Evolutionary conservation across 306 rosid species (phyloP), one percentile per base, ranked within the genome.

Genomic region (Begonia loranthoides): DNA sequence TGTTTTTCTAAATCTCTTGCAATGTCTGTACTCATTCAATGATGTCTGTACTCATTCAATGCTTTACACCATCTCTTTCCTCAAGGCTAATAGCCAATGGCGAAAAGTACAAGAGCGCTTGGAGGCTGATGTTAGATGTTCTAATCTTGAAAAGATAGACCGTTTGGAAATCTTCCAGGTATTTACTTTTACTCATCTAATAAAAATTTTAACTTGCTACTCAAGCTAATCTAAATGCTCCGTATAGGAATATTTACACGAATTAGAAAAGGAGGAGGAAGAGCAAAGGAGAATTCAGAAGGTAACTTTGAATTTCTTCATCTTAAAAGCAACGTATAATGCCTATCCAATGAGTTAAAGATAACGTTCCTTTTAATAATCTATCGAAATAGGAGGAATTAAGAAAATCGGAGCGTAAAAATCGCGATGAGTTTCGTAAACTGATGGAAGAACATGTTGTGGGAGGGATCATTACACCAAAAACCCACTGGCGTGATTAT

Each of bases 401-500:
- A 73, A 81, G 95, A 73, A 88, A 84, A 77, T 60, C 57, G 17
- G 97, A 88, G 69, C 89, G 97, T 13, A 77, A 82, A 81, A 84
- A 84, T 64, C 89, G 95, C 33, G 95, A 84, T 51, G 93, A 88
- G 49, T 88, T 88, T 70, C 93, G 95, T 56, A 88, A 75, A 67
- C 66, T 84, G 82, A 84, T 88, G 93, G 95, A 84, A 33, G 97
- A 81, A 54, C 93, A 88, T 70, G 60, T 77, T 1, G 43, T 80
- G 43, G 73, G 70, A n/a, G 89, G 87, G 70, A 66, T 56, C 73
- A 86, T 88, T 52, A 79, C 82, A 14, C 83, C 82, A 33, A 84
- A 85, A 67, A 79, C 79, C 68, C 77, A 84, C 54, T 84, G 95
- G 97, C 97, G 95, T 59, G 97, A 88, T 74, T 88, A 84, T 65